Conservation (phyloP, 2,329 filamentous ascomycete genomes). For the Cytospora chrysosperma region DNA sequence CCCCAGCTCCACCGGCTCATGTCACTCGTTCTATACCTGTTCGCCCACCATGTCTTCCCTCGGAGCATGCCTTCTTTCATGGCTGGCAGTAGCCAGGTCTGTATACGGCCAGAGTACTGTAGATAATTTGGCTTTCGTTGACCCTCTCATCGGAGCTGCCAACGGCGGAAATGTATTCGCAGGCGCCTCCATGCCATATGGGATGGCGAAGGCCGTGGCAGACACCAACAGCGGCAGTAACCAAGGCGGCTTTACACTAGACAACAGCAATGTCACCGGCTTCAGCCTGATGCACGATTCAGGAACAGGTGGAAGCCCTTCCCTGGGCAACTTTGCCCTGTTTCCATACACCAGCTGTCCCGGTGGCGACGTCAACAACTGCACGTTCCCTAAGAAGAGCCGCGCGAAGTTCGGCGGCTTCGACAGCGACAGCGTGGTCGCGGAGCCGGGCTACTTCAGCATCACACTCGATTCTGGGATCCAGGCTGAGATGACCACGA, state of each 20-base stretch:
- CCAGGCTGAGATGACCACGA: conserved; percentile 64
- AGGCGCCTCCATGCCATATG: conserved; percentile 44
- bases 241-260: conserved; percentile 57
- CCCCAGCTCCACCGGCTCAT: not conserved
- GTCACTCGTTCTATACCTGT: not conserved
- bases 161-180: conserved; percentile 45
- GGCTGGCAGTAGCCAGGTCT: not conserved
- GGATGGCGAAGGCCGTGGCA: conserved; percentile 57
- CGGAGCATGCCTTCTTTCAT: not conserved
- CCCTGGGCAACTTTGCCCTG: conserved; percentile 70
- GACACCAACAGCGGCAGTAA: conserved; percentile 54
- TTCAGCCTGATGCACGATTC: conserved; percentile 60
- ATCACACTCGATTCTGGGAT: conserved; percentile 59
- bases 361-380: conserved; percentile 60
- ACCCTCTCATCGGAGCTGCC: conserved; percentile 43
- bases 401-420: conserved; percentile 44
- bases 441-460: conserved; percentile 64
- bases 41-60: conserved; percentile 3
- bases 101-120: conserved; percentile 7
- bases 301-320: conserved; percentile 57
- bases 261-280: conserved; percentile 49
- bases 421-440: conserved; percentile 49
- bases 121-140: conserved; percentile 28
- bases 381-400: conserved; percentile 54
- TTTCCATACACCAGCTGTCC: conserved; percentile 65